Conservation (phyloP, 2,329 filamentous ascomycete genomes). For the Simplicillium aogashimaense region DNA sequence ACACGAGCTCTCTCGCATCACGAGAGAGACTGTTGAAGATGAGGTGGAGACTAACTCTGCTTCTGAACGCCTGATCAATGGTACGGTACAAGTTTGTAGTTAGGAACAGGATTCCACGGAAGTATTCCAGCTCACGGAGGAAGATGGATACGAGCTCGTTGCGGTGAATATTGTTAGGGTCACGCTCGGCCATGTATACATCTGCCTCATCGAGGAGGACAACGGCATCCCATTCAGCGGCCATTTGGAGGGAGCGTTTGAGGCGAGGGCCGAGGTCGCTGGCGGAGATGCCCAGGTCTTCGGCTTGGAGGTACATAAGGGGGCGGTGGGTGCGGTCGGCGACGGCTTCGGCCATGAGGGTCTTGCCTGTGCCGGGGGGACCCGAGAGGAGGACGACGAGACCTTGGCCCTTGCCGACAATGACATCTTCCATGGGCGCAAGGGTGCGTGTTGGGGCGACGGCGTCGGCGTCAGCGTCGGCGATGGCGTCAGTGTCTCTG, state of each 20-base stretch:
- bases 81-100: constrained; percentile 32
- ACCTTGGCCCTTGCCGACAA: constrained; percentile 31
- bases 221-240: constrained; percentile 38
- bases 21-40: constrained; percentile 28
- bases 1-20: constrained; percentile 28
- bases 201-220: constrained; percentile 44
- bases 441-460: constrained; percentile 4
- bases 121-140: constrained; percentile 34
- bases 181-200: constrained; percentile 38
- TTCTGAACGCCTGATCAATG: constrained; percentile 34
- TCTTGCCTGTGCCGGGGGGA: constrained; percentile 36
- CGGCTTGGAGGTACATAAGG: constrained; percentile 33
- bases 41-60: constrained; percentile 35
- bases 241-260: constrained; percentile 34
- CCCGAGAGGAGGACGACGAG: constrained; percentile 35
- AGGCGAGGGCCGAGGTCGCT: constrained; percentile 35
- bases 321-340: constrained; percentile 31
- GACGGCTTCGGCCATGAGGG: constrained; percentile 31
- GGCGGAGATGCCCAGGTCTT: constrained; percentile 35
- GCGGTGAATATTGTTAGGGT: constrained; percentile 32
- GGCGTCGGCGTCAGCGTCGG: constrained; percentile 3
- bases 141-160: constrained; percentile 41
- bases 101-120: constrained; percentile 32
- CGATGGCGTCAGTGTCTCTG: constrained; percentile 21
- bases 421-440: constrained; percentile 25